Conservation (phyloP, 75 land plant species). For the Isoetes taiwanensis region DNA sequence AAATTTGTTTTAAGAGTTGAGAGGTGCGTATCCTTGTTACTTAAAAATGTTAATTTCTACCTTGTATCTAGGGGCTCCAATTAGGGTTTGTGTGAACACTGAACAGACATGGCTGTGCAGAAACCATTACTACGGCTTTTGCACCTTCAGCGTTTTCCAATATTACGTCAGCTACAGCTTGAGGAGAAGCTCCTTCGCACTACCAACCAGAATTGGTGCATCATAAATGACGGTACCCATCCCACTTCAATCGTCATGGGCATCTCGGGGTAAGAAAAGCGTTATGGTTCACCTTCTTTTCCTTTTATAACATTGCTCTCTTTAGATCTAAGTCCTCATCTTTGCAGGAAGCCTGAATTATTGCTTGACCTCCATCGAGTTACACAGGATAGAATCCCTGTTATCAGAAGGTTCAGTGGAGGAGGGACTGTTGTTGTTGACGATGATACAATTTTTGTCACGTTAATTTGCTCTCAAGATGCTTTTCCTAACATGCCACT, state of each 20-base stretch:
- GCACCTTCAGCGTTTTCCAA: slow-evolving; percentile 39
- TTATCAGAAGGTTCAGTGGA: slow-evolving; percentile 68
- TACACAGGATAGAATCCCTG: slow-evolving; percentile 42
- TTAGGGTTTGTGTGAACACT: too few relatives aligned
- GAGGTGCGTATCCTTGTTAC: too few relatives aligned
- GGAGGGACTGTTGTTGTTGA: slow-evolving; percentile 86
- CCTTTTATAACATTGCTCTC: too few relatives aligned
- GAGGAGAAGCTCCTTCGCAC: slow-evolving; percentile 65
- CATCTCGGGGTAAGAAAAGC: slow-evolving; percentile 67
- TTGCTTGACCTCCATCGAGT: slow-evolving; percentile 47
- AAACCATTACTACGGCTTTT: slow-evolving; percentile 50
- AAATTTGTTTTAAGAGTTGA: too few relatives aligned
- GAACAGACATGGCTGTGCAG: too few relatives aligned
- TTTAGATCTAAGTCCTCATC: too few relatives aligned
- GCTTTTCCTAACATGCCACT: slow-evolving; percentile 42
- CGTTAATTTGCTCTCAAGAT: slow-evolving; percentile 55
- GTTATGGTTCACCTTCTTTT: too few relatives aligned
- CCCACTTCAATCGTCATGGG: slow-evolving; percentile 73
- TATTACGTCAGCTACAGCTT: slow-evolving; percentile 49
- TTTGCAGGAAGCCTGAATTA: slow-evolving; percentile 52
- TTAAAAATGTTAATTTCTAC: too few relatives aligned
- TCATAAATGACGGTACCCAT: slow-evolving; percentile 59
- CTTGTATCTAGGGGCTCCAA: too few relatives aligned
- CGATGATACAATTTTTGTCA: slow-evolving; percentile 53
- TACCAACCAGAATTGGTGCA: slow-evolving; percentile 61